Conservation (phyloP, 2,329 filamentous ascomycete species). For the Scedosporium dehoogii region DNA sequence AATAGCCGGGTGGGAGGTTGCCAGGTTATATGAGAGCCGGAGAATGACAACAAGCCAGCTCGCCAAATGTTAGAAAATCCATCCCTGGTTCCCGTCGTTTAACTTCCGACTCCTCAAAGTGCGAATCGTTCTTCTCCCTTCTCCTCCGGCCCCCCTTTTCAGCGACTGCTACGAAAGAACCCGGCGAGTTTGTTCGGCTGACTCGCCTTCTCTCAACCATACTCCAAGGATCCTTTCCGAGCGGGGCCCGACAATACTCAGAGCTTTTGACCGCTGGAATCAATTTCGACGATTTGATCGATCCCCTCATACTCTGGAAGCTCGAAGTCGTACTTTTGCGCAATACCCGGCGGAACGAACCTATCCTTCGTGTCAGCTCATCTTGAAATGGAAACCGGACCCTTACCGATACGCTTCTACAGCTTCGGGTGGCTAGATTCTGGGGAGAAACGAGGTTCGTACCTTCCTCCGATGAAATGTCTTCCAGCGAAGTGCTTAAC, state of each 20-base stretch:
- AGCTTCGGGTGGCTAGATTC: not conserved
- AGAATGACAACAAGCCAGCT: not conserved
- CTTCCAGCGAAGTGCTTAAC: conserved; percentile 74
- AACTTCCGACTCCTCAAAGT: not conserved
- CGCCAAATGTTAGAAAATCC: not conserved
- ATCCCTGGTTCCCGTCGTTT: not conserved
- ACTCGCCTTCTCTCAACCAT: not conserved
- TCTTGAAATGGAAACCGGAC: not conserved
- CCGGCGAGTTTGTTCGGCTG: not conserved
- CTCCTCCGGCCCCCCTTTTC: not conserved
- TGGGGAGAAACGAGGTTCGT: conserved; percentile 19
- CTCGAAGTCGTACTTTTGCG: conserved; percentile 78
- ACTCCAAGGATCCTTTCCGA: not conserved
- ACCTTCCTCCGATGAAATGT: conserved; percentile 86
- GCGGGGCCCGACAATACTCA: conserved; percentile 20
- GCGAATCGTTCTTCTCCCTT: not conserved
- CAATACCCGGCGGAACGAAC: conserved; percentile 69
- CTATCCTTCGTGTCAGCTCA: conserved; percentile 27
- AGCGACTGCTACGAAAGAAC: not conserved
- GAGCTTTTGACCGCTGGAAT: conserved; percentile 38
- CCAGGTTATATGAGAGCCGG: conserved; percentile 35
- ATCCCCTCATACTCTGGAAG: conserved; percentile 74
- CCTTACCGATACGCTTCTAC: not conserved
- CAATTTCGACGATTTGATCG: conserved; percentile 81
- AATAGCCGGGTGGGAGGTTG: conserved; percentile 48